phyloP scores from a whole-genome alignment of 1,139 yeast genomes.

The Hemisphaericaspora lyxosophila region DNA sequence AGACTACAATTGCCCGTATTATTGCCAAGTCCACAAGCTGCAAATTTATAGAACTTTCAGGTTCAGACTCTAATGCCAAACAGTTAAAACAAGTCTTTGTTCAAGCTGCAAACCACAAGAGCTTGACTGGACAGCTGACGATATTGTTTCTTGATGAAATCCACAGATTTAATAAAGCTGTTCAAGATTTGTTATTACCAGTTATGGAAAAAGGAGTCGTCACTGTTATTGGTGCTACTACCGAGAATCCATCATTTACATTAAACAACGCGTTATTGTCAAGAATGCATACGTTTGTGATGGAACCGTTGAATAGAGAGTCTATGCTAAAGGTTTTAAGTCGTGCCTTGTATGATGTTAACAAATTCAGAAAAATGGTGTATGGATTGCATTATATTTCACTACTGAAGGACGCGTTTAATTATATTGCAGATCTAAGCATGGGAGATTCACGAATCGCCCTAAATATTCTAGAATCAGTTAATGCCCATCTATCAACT shows the following conservation, averaged over 20 bases:
- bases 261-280: conserved; percentile 85
- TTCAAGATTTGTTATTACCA: conserved; percentile 82
- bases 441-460: conserved; percentile 91
- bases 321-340: conserved; percentile 61
- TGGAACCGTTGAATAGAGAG: conserved; percentile 58
- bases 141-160: conserved; percentile 89
- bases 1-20: conserved; percentile 72
- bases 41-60: conserved; percentile 78
- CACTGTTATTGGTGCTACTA: conserved; percentile 87
- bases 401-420: conserved; percentile 56
- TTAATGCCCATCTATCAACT: conserved; percentile 44
- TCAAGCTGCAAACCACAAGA: conserved; percentile 67
- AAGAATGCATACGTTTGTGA: conserved; percentile 81
- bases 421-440: conserved; percentile 72
- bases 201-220: conserved; percentile 68
- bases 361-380: conserved; percentile 51
- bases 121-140: conserved; percentile 67
- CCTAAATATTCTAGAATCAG: conserved; percentile 64
- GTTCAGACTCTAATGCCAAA: conserved; percentile 71
- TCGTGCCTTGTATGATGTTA: conserved; percentile 62
- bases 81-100: conserved; percentile 73
- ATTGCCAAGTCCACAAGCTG: conserved; percentile 55
- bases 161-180: conserved; percentile 85
- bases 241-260: conserved; percentile 94
- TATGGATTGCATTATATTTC: conserved; percentile 46